These are phyloP conservation scores for Phialocephala sp. DNA, from an alignment of 2,329 filamentous ascomycete genomes.

Conservation along the genomic window DNA sequence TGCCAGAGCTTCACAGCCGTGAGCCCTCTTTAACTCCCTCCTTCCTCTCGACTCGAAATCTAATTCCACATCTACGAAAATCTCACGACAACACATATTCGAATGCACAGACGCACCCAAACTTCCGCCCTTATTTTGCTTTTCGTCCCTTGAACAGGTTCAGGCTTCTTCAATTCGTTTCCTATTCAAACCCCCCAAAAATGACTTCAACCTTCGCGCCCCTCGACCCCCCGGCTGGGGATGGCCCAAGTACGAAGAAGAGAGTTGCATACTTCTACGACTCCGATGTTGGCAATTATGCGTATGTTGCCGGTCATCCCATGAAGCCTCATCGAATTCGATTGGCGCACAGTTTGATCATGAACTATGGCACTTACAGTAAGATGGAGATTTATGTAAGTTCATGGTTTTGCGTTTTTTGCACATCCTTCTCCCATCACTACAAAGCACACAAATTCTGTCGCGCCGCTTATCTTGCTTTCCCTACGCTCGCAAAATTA, in stretches of 20 bases:
- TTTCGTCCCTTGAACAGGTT: neutral
- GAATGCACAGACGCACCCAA: neutral
- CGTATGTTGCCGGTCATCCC: conserved; percentile 93
- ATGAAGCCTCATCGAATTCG: conserved; percentile 99
- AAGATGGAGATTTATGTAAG: conserved; percentile 96
- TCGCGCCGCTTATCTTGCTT: neutral
- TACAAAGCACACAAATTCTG: neutral
- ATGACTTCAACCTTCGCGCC: conserved; percentile 49
- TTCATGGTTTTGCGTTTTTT: conserved; percentile 26
- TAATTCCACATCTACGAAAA: too few species aligned
- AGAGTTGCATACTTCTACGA: conserved; percentile 99
- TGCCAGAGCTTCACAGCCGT: conserved; percentile 1
- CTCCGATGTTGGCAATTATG: conserved; percentile 97
- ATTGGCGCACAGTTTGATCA: conserved; percentile 91
- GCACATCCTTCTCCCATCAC: neutral
- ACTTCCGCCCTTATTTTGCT: too few species aligned
- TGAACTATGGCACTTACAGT: conserved; percentile 74
- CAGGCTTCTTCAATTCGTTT: neutral
- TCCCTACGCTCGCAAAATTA: neutral
- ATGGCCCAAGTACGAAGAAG: conserved; percentile 65
- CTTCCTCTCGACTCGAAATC: conserved; percentile 7
- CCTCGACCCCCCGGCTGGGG: conserved; percentile 56
- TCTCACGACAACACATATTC: conserved; percentile 14
- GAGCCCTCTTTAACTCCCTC: conserved; percentile 6
- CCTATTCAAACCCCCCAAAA: conserved; percentile 18